phyloP scores from a whole-genome alignment of 169 alveolate species.

The Plasmodium vinckei region DNA sequence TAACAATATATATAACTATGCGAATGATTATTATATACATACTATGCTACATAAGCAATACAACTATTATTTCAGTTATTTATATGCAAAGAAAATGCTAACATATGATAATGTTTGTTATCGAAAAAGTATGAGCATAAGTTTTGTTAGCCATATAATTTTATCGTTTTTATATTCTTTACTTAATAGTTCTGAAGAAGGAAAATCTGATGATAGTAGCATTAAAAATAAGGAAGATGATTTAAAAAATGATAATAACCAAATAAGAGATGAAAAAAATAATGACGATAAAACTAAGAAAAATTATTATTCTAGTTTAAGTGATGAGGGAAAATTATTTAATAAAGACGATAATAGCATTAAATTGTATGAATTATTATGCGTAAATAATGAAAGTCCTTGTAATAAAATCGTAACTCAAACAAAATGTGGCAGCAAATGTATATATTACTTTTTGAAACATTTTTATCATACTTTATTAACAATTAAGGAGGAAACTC shows the following conservation, averaged over 20 bases:
- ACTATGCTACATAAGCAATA: conserved; percentile 72
- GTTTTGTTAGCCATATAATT: conserved; percentile 75
- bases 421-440: conserved; percentile 53
- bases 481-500: conserved; percentile 71
- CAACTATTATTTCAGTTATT: conserved; percentile 72
- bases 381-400: conserved; percentile 51
- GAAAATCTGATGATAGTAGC: background rate
- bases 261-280: conserved; percentile 1
- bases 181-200: conserved; percentile 42
- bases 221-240: background rate
- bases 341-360: conserved; percentile 12
- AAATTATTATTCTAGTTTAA: too few relatives aligned
- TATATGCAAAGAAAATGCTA: conserved; percentile 74
- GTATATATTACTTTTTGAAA: conserved; percentile 67
- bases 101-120: conserved; percentile 75
- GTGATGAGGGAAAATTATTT: background rate
- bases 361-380: conserved; percentile 46
- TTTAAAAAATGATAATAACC: background rate
- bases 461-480: conserved; percentile 67
- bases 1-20: conserved; percentile 59
- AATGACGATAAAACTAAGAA: background rate
- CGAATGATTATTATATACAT: conserved; percentile 76
- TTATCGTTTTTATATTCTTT: conserved; percentile 70
- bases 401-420: conserved; percentile 59
- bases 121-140: conserved; percentile 75